phyloP scores from a whole-genome alignment of 495 filamentous ascomycete species.

The Astrothelium macrocarpum region DNA sequence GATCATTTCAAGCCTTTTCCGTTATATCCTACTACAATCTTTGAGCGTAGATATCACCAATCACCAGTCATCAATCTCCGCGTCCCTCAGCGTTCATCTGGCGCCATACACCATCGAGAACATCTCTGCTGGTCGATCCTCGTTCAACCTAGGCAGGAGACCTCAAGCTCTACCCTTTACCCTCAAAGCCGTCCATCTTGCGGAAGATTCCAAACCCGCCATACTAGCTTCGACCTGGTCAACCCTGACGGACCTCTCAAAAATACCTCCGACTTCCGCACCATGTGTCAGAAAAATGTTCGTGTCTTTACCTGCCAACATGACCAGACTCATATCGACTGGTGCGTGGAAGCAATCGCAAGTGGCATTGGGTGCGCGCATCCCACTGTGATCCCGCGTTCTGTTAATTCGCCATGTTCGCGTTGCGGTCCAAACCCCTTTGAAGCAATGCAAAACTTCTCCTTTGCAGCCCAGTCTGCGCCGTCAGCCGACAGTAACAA shows the following conservation, averaged over 20 bases:
- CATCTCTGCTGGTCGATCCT: background rate
- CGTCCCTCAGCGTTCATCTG: background rate
- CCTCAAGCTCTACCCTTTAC: background rate
- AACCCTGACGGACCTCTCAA: background rate
- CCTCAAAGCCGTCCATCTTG: background rate
- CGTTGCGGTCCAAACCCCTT: background rate
- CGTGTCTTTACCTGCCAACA: conserved; percentile 5
- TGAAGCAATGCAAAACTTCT: background rate
- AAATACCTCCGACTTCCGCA: background rate
- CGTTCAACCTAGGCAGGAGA: background rate
- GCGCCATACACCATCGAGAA: background rate
- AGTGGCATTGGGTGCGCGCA: background rate
- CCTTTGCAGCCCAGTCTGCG: background rate
- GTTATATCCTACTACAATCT: no score
- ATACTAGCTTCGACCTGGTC: background rate
- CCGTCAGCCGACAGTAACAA: background rate
- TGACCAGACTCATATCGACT: background rate
- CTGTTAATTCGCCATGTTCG: background rate
- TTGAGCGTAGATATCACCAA: no score
- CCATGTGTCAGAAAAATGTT: conserved; percentile 6
- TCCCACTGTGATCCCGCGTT: background rate
- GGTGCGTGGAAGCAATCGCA: background rate
- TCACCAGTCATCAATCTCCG: background rate
- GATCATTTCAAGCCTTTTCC: conserved; percentile 3
- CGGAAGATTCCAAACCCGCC: background rate